Base-by-base conservation (phyloP, 352 stramenopile genomes). In the Phytophthora kernoviae region DNA sequence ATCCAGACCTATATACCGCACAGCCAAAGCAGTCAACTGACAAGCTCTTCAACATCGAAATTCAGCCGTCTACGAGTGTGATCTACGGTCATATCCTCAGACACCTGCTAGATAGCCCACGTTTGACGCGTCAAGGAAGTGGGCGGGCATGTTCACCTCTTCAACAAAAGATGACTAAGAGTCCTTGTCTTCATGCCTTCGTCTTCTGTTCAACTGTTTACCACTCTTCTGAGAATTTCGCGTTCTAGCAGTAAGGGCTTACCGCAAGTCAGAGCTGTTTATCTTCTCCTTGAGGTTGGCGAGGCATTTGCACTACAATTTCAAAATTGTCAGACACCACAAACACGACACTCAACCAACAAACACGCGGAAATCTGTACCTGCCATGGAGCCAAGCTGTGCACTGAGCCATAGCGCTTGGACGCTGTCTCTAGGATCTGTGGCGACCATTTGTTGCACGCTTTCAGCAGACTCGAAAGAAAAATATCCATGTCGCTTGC, bases 321-420 rank as follows among this genome's bases (percentile, higher is more conserved):
- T 11, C 30, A 51, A n/a, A 51, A 11, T 12, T n/a, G 26, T 59
- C 32, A 61, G 24, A 27, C 26, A 30, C 17, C 43, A 22, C 20
- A 55, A 3, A 24, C 3, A 27, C 18, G 51, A 36, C 21, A 33
- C 4, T 5, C 12, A 8, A 8, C 14, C 36, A 54, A 18, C 18
- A 62, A 26, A 5, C 12, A 49, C 24, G 18, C 3, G 46, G 39
- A 15, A 5, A 5, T 39, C 54, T 51, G n/a, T 58, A 91, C 83
- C 75, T 93, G 83, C 83, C 83, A 93, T 20, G 77, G 75, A 17
- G 72, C 61, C 22, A 93, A 58, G 33, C 69, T 67, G 26, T 81
- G 70, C 1, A 27, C 60, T 24, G 67, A 63, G 47, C 85, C 62
- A 46, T 85, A 90, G 3, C 66, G 68, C 57, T 86, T 78, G 12